Evolutionary conservation across 148 eudicot genomes (phyloP), one percentile per base, ranked within the genome.

Genomic region (Limonium bicolor): DNA sequence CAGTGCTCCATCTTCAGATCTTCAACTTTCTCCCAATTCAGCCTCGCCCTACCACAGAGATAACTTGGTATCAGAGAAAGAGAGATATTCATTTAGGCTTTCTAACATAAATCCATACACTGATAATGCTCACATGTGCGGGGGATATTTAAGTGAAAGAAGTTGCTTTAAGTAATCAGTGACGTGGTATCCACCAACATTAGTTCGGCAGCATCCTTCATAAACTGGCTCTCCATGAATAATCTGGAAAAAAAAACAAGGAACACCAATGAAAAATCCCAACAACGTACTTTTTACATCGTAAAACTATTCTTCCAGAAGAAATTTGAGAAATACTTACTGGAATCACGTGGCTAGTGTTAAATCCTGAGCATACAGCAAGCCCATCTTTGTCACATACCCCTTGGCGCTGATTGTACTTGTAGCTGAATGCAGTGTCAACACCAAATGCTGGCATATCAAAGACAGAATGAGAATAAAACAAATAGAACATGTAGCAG

Each of bases 1-100:
- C 97, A 84, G 58, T 90, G 82, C 57, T 90, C 97, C 95, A 90
- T 90, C 71, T 90, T 90, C 56, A 90, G 71, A 50, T 90, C 97
- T 71, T 90, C 97, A 55, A 71, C 87, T 65, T 84, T 90, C 72
- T 90, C 97, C 97, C 97, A 90, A 9, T 93, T 75, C 49, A 90
- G 72, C 63, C 66, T 75, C 48, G 84, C 52, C 62, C 97, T 90
- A 48, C 43, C 40, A 37, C 20, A 33, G 23, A 30, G 44, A 54
- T 30, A 35, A 18, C 14, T 32, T 19, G 22, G 29, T 15, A 25
- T 17, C 20, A 24, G 22, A 0, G 22, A 26, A 14, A 36, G 24
- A 11, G 18, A 54, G n/a, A n/a, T n/a, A n/a, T n/a, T n/a, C n/a
- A n/a, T n/a, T n/a, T n/a, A n/a, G n/a, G n/a, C n/a, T n/a, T n/a